Conservation (phyloP, 805 yeast genomes). For the Candida chauliodis region DNA sequence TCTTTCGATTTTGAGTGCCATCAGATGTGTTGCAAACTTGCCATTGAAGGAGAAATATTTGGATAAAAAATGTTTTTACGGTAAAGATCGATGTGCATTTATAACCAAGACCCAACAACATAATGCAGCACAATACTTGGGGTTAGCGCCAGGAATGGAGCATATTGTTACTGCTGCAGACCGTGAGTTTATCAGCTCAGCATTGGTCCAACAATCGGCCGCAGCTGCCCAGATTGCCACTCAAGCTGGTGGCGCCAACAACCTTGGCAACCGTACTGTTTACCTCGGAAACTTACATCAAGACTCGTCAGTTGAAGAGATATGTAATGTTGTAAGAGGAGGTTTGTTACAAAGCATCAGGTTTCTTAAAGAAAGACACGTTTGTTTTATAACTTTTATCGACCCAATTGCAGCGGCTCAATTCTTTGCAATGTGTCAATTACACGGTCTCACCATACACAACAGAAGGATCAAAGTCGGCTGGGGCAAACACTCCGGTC, state of each 20-base stretch:
- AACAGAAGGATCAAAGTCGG: conserved; percentile 87
- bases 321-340: conserved; percentile 94
- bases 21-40: conserved; percentile 74
- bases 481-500: conserved; percentile 98
- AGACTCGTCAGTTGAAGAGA: conserved; percentile 84
- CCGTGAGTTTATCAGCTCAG: conserved; percentile 61
- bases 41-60: conserved; percentile 66
- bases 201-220: conserved; percentile 87
- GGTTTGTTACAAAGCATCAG: conserved; percentile 85
- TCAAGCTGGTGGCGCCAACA: conserved; percentile 88
- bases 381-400: conserved; percentile 90
- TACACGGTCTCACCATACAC: conserved; percentile 84
- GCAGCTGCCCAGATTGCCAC: conserved; percentile 98
- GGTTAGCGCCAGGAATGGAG: conserved; percentile 86
- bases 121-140: conserved; percentile 92
- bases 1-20: conserved; percentile 80
- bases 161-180: conserved; percentile 71
- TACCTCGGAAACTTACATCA: conserved; percentile 88
- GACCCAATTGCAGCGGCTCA: conserved; percentile 98
- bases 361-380: conserved; percentile 78
- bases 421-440: conserved; percentile 88
- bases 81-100: conserved; percentile 93
- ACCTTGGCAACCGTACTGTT: conserved; percentile 90
- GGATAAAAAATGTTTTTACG: conserved; percentile 79
- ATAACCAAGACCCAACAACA: conserved; percentile 95